A percentile compares a stretch with the other conserved stretches of the same genome.
These are phyloP conservation scores for Pittosporum tobira DNA, from an alignment of 129 eudicot species.

Conservation along the genomic window DNA sequence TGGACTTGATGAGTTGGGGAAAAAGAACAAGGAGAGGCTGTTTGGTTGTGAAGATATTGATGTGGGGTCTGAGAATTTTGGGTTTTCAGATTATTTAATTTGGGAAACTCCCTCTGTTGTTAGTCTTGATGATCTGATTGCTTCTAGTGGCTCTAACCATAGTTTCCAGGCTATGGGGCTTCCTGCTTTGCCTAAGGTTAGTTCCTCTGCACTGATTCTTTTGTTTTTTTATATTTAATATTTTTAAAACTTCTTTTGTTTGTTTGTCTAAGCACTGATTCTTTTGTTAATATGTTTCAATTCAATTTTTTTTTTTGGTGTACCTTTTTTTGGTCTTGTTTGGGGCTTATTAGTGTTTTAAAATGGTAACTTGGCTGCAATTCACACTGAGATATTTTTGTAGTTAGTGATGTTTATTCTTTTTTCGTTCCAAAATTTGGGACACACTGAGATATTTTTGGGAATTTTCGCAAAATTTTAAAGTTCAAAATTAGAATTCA, in stretches of 20 bases:
- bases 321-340: neutral
- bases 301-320: neutral
- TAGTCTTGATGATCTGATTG: conserved; percentile 73
- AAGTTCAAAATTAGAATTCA: no score
- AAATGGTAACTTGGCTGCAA: no score
- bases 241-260: no score
- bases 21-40: conserved; percentile 12
- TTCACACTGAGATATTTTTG: no score
- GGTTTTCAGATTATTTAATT: conserved; percentile 42
- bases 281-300: neutral
- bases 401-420: no score
- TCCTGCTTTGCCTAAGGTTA: conserved; percentile 84
- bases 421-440: no score
- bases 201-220: neutral
- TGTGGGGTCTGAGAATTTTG: conserved; percentile 29
- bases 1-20: conserved; percentile 69
- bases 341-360: neutral
- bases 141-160: conserved; percentile 39
- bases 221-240: neutral
- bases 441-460: no score
- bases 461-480: no score
- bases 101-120: conserved; percentile 78
- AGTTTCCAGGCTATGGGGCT: conserved; percentile 61
- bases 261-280: no score
- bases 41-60: conserved; percentile 21